Conservation (phyloP, 345 rosid species). For the Aquilaria malaccensis region DNA sequence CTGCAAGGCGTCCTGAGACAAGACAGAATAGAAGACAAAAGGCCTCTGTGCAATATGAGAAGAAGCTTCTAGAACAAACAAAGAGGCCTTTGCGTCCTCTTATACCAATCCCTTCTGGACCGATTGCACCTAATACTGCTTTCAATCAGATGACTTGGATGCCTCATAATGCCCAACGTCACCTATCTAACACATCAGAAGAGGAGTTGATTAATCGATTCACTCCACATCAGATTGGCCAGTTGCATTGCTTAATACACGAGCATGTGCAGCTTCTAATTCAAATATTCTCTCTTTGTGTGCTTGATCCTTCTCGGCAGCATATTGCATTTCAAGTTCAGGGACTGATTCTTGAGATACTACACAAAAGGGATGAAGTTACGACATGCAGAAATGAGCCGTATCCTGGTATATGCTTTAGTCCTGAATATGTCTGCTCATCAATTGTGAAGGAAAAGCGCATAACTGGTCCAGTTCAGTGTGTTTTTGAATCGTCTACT, state of each 20-base stretch:
- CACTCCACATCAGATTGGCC: slow-evolving; percentile 59
- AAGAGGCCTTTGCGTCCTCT: slow-evolving; percentile 75
- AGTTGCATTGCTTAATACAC: slow-evolving; percentile 65
- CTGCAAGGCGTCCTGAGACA: slow-evolving; percentile 61
- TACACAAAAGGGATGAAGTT: slow-evolving; percentile 48
- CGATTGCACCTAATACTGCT: slow-evolving; percentile 19
- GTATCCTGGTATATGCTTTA: slow-evolving; percentile 44
- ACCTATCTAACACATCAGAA: slow-evolving; percentile 20
- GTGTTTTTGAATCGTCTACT: slow-evolving; percentile 14
- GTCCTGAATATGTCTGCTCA: slow-evolving; percentile 31
- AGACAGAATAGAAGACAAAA: slow-evolving; percentile 71
- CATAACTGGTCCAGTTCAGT: slow-evolving; percentile 13
- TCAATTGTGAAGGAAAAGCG: slow-evolving; percentile 31
- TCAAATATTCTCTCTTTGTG: slow-evolving; percentile 75
- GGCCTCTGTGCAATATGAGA: slow-evolving; percentile 32
- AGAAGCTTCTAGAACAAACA: slow-evolving; percentile 47
- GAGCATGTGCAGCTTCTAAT: slow-evolving; percentile 91
- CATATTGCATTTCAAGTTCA: slow-evolving; percentile 60
- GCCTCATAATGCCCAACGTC: slow-evolving; percentile 20
- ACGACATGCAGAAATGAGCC: slow-evolving; percentile 41
- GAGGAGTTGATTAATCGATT: slow-evolving; percentile 46
- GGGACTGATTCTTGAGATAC: slow-evolving; percentile 62
- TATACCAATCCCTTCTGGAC: slow-evolving; percentile 53
- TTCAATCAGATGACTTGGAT: slow-evolving; percentile 20
- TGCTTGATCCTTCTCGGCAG: slow-evolving; percentile 66